Evolutionary conservation across 805 yeast genomes (phyloP), one percentile per base, ranked within the genome.

Genomic region (Candida dendrica): DNA sequence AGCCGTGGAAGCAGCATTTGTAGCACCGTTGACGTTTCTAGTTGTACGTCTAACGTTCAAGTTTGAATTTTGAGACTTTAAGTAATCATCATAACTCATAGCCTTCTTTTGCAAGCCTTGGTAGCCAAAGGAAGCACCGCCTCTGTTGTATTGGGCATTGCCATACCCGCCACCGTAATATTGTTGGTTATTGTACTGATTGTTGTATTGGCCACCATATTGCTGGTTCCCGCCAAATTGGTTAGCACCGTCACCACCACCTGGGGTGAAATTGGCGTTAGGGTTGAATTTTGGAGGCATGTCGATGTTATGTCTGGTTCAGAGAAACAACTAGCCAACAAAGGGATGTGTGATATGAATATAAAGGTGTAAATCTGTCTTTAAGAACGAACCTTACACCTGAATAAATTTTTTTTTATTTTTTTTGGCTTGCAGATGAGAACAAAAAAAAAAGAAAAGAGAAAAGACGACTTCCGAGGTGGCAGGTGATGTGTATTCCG

Each of bases 211-310:
- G 17, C 10, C 18, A 22, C 37, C 38, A 22, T 31, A 26, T 29
- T 30, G 34, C 32, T 32, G 33, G 37, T 24, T 13, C 9, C 15
- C 17, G 14, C 26, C 16, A 13, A 15, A 32, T 32, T 32, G 34
- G 34, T 32, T 32, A 27, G 13, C n/a, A 3, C 13, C 36, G 38
- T 22, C 32, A n/a, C n/a, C 50, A 14, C 51, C 62, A 18, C 48
- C 49, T 6, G 71, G 69, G 24, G 38, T 45, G 42, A 61, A 62
- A 17, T 64, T 30, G 2, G 70, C 62, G 42, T 51, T 60, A 1
- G 62, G 53, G 49, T 67, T 68, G 51, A 61, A 66, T 49, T 64
- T 68, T 34, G 72, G 72, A 44, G 72, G 72, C 69, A 64, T 54
- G 15, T 22, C 24, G 8, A 8, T 22, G 8, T 22, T 8, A 8